Percentiles rank a stretch among this genome's conserved stretches.
phyloP scores from a whole-genome alignment of 257 asterid species.

The Petunia axillaris region DNA sequence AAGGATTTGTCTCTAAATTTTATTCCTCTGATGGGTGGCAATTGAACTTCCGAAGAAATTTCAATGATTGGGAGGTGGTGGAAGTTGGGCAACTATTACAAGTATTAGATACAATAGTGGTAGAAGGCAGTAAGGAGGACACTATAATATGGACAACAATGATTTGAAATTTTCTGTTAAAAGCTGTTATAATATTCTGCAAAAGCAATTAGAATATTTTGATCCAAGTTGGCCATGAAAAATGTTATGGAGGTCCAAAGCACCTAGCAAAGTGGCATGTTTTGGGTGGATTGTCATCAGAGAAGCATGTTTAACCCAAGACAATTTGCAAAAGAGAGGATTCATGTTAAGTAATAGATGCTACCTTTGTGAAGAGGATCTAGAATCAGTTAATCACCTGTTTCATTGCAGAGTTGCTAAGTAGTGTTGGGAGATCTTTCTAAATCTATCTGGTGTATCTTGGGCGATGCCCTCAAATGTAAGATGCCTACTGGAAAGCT shows the following conservation, averaged over 20 bases:
- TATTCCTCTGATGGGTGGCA: not conserved
- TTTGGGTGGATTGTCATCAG: not conserved
- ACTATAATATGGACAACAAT: not conserved
- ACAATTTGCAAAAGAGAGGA: not conserved
- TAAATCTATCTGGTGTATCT: not conserved
- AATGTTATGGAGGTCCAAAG: not conserved
- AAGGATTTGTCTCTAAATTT: not conserved
- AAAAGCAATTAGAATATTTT: not conserved
- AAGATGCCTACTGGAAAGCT: not conserved
- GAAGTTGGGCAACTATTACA: not conserved
- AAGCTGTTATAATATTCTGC: not conserved
- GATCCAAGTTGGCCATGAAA: not conserved
- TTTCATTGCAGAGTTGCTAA: not conserved
- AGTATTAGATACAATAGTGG: not conserved
- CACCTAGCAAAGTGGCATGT: not conserved
- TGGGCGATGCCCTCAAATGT: conserved; percentile 14
- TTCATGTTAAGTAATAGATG: not conserved
- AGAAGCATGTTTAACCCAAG: not conserved
- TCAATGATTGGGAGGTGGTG: not conserved
- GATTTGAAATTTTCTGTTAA: not conserved
- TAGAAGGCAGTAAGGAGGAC: not conserved
- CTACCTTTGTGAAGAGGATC: not conserved
- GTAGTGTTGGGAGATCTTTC: not conserved
- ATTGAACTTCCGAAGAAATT: not conserved
- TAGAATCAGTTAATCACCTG: not conserved